Base-by-base conservation (phyloP, 768 basidiomycete species). In the Suillus alpinus region DNA sequence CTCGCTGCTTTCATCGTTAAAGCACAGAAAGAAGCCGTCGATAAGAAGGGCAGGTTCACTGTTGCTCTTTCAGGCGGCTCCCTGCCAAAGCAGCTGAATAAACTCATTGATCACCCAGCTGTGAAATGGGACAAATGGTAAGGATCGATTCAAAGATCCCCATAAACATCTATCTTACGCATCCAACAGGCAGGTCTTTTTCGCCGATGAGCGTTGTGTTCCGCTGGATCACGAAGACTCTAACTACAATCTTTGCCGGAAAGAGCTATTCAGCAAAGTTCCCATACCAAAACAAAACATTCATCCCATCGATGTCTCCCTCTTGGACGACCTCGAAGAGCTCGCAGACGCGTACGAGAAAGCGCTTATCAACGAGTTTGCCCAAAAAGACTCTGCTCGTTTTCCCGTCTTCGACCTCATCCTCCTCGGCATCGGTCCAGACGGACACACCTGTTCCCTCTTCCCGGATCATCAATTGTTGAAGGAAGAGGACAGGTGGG, bases 341-440 rank as follows among this genome's bases (percentile, higher is more conserved):
- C 89, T 94, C 60, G 73, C 88, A 3, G 91, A 92, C 70, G 82
- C 84, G 2, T 93, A 94, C 71, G 91, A 93, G 73, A 84, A 87
- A 68, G 79, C 85, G 71, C 90, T 99, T 71, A 94, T 98, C 70
- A 81, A 74, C 62, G 89, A 91, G 72, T 99, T 99, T 70, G 97
- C 95, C 0, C 87, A 89, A 71, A 92, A 88, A 71, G 94, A 98
- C 72, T 82, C 94, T 5, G 96, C 96, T 18, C 88, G 95, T 62
- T 98, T 98, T 83, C 97, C 97, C 63, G 81, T 97, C 56, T 98
- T 99, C 74, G 97, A 99, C 73, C 86, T 99, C 71, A 91, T 98
- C 77, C 86, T 99, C 47, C 88, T 99, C 56, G 97, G 97, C 53
- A 88, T 95, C 84, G 97, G 97, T 34, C 92, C 92, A 6, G 97